Conservation (phyloP, 1,284 basidiomycete genomes). For the Marasmius tenuissimus region DNA sequence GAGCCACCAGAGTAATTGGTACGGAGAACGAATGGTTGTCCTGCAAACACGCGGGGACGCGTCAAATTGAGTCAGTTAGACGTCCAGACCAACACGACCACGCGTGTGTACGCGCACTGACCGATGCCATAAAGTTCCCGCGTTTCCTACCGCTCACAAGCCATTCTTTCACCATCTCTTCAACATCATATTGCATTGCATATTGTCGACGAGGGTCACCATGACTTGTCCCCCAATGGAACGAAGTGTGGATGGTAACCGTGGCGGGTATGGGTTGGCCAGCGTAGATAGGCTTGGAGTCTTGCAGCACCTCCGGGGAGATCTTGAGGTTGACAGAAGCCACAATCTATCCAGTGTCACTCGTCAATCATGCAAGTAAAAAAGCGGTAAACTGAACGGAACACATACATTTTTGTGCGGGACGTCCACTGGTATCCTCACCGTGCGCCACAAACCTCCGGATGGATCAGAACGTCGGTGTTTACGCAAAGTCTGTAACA, state of each 20-base stretch:
- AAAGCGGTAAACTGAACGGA: not conserved
- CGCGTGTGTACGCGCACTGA: conserved; percentile 26
- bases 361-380: not conserved
- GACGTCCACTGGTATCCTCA: conserved; percentile 80
- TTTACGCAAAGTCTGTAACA: conserved; percentile 38
- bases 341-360: conserved; percentile 50
- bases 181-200: conserved; percentile 71
- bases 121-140: conserved; percentile 73
- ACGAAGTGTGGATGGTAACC: conserved; percentile 65
- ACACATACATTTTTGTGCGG: conserved; percentile 72
- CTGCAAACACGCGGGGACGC: conserved; percentile 32
- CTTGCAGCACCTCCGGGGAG: conserved; percentile 18
- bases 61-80: not conserved
- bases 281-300: conserved; percentile 58
- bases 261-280: conserved; percentile 74
- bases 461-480: conserved; percentile 37
- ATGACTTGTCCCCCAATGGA: conserved; percentile 66
- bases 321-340: conserved; percentile 66
- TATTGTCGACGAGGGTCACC: conserved; percentile 45
- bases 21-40: conserved; percentile 56
- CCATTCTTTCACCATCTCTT: conserved; percentile 78
- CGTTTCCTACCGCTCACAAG: conserved; percentile 78
- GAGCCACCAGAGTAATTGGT: conserved; percentile 71
- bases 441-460: conserved; percentile 59
- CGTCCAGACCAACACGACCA: too few relatives aligned